Conservation (phyloP, 352 stramenopile species). For the Hyaloperonospora brassicae region DNA sequence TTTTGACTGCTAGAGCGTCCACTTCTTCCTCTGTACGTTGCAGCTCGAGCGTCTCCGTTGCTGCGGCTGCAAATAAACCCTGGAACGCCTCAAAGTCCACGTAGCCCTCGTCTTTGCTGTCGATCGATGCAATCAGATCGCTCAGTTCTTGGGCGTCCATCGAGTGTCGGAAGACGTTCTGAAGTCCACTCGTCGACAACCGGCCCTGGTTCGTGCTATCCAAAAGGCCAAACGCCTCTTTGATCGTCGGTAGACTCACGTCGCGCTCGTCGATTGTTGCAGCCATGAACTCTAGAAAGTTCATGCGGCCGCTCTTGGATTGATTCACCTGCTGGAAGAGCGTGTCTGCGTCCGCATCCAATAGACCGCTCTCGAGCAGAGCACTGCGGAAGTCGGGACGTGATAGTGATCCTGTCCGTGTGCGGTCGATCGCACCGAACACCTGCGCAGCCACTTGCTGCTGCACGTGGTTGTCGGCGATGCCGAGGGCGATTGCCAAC, state of each 20-base stretch:
- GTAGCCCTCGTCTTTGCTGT: constrained; percentile 65
- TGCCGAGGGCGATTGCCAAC: constrained; percentile 56
- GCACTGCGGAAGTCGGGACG: constrained; percentile 91
- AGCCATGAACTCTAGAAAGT: constrained; percentile 94
- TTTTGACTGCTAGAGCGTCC: background rate
- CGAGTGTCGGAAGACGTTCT: constrained; percentile 84
- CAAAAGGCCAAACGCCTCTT: constrained; percentile 85
- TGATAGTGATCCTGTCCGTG: constrained; percentile 80
- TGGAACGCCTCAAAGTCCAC: constrained; percentile 90
- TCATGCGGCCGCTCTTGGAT: constrained; percentile 78
- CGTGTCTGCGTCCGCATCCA: constrained; percentile 65
- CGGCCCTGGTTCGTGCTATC: constrained; percentile 86
- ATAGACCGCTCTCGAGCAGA: constrained; percentile 83
- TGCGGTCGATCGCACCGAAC: constrained; percentile 83
- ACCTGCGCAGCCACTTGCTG: constrained; percentile 71
- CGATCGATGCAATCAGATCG: constrained; percentile 85
- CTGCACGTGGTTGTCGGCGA: constrained; percentile 68
- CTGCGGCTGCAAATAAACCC: constrained; percentile 47
- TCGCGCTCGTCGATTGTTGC: constrained; percentile 88
- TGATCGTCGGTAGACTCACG: constrained; percentile 87
- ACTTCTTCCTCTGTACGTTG: constrained; percentile 34
- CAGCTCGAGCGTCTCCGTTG: constrained; percentile 24
- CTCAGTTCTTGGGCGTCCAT: constrained; percentile 83
- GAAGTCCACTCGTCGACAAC: constrained; percentile 86
- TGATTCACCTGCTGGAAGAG: constrained; percentile 74